phyloP scores from a whole-genome alignment of 2,329 filamentous ascomycete genomes.

The Hypoxylon sp. region DNA sequence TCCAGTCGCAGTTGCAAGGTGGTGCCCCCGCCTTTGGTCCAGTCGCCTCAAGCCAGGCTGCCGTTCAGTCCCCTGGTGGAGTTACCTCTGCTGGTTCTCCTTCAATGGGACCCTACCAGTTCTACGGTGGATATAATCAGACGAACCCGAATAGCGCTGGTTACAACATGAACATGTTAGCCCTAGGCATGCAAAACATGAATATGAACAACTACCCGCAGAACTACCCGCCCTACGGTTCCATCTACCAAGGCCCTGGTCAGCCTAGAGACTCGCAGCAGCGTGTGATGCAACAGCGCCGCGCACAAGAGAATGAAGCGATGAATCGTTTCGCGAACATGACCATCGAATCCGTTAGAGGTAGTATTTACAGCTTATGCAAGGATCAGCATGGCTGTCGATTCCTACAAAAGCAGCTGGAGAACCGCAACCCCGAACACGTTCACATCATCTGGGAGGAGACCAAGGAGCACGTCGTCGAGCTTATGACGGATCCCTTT shows the following conservation, averaged over 20 bases:
- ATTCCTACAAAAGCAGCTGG: slow-evolving; percentile 96
- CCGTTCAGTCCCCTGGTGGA: slow-evolving; percentile 48
- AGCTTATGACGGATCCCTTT: slow-evolving; percentile 99
- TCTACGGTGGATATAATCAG: slow-evolving; percentile 54
- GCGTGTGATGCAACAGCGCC: slow-evolving; percentile 81
- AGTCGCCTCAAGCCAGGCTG: slow-evolving; percentile 59
- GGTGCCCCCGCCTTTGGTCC: slow-evolving; percentile 86
- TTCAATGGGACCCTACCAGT: slow-evolving; percentile 38
- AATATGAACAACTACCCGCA: slow-evolving; percentile 71
- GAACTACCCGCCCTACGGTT: slow-evolving; percentile 70
- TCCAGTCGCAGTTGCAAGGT: slow-evolving; percentile 82
- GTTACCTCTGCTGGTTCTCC: slow-evolving; percentile 36
- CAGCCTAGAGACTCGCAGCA: slow-evolving; percentile 81
- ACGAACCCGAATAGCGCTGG: slow-evolving; percentile 51
- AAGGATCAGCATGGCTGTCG: slow-evolving; percentile 99
- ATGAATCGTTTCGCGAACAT: slow-evolving; percentile 88
- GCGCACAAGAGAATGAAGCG: slow-evolving; percentile 79
- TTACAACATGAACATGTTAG: slow-evolving; percentile 71
- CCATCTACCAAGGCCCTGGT: slow-evolving; percentile 65
- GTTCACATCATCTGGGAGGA: slow-evolving; percentile 95
- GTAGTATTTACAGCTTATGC: slow-evolving; percentile 90
- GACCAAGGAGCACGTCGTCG: slow-evolving; percentile 92
- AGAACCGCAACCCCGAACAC: slow-evolving; percentile 86
- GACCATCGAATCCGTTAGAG: slow-evolving; percentile 82
- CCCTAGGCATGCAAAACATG: slow-evolving; percentile 78